These are phyloP conservation scores for Thermothielavioides terrestris DNA, from an alignment of 495 filamentous ascomycete genomes.

Conservation along the genomic window DNA sequence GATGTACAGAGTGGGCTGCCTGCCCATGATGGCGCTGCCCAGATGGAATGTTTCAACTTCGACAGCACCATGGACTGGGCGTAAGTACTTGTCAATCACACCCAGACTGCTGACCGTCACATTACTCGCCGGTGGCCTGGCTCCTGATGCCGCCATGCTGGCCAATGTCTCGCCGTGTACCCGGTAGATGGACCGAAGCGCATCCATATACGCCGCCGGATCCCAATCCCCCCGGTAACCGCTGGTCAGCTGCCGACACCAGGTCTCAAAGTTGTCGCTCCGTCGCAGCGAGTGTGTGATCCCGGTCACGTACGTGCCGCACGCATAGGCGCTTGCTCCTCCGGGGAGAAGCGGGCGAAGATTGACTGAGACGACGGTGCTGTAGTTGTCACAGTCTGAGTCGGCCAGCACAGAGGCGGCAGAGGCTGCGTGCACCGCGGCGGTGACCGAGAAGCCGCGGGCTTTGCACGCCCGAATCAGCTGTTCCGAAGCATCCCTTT, in stretches of 20 bases:
- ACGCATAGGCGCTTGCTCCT: not conserved
- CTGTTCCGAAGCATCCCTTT: not conserved
- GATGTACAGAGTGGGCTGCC: not conserved
- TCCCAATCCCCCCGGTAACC: not conserved
- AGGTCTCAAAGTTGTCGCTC: not conserved
- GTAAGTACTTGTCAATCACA: not conserved
- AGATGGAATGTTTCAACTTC: not conserved
- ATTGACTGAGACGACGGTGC: not conserved
- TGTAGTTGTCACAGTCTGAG: not conserved
- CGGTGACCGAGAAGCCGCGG: not conserved
- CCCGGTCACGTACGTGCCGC: not conserved
- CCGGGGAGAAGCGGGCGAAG: not conserved
- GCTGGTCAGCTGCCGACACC: not conserved
- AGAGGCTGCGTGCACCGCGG: not conserved
- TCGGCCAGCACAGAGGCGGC: not conserved
- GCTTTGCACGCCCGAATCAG: not conserved
- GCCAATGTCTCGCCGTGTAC: not conserved
- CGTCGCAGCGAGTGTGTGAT: not conserved
- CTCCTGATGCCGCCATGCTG: not conserved
- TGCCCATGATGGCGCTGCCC: not conserved
- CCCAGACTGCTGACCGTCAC: not conserved
- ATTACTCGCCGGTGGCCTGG: not conserved
- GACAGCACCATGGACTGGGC: not conserved
- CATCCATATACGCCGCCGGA: not conserved
- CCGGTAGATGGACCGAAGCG: not conserved